phyloP scores from a whole-genome alignment of 371 early-diverging fungal species.

The Zychaea mexicana region DNA sequence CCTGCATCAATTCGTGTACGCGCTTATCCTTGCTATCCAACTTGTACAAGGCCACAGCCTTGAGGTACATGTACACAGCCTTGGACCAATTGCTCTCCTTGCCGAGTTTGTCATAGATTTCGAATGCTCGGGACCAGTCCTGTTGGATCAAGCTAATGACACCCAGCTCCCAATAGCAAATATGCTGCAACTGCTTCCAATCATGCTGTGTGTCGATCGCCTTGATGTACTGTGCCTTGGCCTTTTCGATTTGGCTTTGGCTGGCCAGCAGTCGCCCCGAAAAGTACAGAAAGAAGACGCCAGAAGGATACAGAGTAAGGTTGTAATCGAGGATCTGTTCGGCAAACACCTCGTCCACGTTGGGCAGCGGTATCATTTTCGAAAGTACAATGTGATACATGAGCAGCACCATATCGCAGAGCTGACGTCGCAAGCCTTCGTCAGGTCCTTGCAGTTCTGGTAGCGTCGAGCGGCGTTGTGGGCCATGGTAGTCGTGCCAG shows the following conservation, averaged over 20 bases:
- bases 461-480: constrained; percentile 28
- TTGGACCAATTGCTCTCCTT: constrained; percentile 80
- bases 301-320: constrained; percentile 51
- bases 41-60: constrained; percentile 57
- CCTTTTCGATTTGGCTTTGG: constrained; percentile 46
- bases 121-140: constrained; percentile 54
- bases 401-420: constrained; percentile 66
- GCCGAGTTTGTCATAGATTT: constrained; percentile 55
- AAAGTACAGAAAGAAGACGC: constrained; percentile 69
- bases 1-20: constrained; percentile 48
- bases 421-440: constrained; percentile 40
- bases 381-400: constrained; percentile 73
- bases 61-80: constrained; percentile 71
- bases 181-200: constrained; percentile 78
- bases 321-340: constrained; percentile 37
- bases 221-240: constrained; percentile 49
- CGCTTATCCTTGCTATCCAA: constrained; percentile 10
- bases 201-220: constrained; percentile 55
- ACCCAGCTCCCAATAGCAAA: constrained; percentile 79
- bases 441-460: constrained; percentile 12
- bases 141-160: constrained; percentile 47
- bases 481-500: constrained; percentile 43
- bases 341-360: constrained; percentile 53
- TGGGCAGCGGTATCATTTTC: constrained; percentile 54
- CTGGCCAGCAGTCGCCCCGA: constrained; percentile 57